Conservation (phyloP, 306 rosid genomes). For the Amphicarpaea edgeworthii region DNA sequence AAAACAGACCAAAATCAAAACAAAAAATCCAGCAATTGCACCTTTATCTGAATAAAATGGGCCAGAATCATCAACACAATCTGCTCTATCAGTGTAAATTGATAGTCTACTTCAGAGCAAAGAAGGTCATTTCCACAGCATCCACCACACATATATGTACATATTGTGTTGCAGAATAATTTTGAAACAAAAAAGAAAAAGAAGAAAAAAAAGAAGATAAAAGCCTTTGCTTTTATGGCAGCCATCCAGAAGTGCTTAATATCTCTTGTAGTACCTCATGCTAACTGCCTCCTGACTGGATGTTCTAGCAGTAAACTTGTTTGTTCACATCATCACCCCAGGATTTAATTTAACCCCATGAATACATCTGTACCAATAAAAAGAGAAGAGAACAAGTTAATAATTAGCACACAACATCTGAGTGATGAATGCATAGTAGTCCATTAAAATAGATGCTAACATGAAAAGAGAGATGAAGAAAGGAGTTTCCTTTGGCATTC, state of each 20-base stretch:
- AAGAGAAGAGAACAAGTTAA: not conserved
- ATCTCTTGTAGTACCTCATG: constrained; percentile 25
- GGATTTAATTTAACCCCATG: constrained; percentile 41
- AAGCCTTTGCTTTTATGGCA: constrained; percentile 45
- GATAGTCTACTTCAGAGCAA: constrained; percentile 42
- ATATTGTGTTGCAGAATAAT: constrained; percentile 48
- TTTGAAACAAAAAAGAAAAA: constrained; percentile 30
- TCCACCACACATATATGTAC: constrained; percentile 65
- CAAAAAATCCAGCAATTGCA: constrained; percentile 43
- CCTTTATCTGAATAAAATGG: constrained; percentile 47
- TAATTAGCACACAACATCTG: not conserved
- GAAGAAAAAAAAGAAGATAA: constrained; percentile 28
- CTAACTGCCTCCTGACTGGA: constrained; percentile 30
- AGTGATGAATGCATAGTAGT: not conserved
- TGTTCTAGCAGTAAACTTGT: constrained; percentile 28
- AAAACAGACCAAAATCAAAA: constrained; percentile 15
- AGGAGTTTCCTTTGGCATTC: constrained; percentile 17
- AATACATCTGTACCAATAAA: constrained; percentile 49
- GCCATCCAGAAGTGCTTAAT: constrained; percentile 40
- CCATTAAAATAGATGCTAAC: constrained; percentile 3
- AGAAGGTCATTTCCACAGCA: constrained; percentile 49
- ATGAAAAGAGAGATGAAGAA: not conserved
- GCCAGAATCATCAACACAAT: constrained; percentile 49
- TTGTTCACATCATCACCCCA: constrained; percentile 33
- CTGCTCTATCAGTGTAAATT: constrained; percentile 42